Evolutionary conservation across 1,284 basidiomycete species (phyloP).

Genomic region (Schizophyllum commune): DNA sequence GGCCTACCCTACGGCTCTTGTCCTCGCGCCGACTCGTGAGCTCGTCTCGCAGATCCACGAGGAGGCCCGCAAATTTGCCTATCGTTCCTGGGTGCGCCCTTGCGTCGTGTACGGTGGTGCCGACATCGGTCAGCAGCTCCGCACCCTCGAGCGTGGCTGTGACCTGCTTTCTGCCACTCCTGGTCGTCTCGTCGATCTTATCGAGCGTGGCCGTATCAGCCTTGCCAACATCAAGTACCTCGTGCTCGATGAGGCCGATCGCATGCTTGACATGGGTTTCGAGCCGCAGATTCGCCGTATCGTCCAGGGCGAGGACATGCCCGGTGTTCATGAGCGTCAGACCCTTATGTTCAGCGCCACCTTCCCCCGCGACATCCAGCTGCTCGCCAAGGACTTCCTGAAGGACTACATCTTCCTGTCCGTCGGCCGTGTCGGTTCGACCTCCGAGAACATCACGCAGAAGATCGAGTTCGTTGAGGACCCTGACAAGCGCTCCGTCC

Average conservation of each 20-base stretch:
- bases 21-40: slow-evolving; percentile 97
- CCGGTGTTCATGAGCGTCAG: slow-evolving; percentile 85
- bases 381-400: slow-evolving; percentile 93
- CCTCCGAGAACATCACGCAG: slow-evolving; percentile 99
- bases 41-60: slow-evolving; percentile 99
- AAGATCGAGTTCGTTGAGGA: slow-evolving; percentile 99
- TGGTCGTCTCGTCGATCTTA: slow-evolving; percentile 96
- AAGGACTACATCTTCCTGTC: slow-evolving; percentile 98
- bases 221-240: slow-evolving; percentile 96
- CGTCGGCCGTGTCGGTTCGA: slow-evolving; percentile 96
- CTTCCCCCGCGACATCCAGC: slow-evolving; percentile 98
- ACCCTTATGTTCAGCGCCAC: slow-evolving; percentile 99
- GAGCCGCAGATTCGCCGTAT: slow-evolving; percentile 99
- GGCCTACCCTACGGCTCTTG: slow-evolving; percentile 92
- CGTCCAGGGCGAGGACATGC: slow-evolving; percentile 98
- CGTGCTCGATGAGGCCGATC: slow-evolving; percentile 98
- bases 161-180: slow-evolving; percentile 98
- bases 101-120: slow-evolving; percentile 99
- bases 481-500: slow-evolving; percentile 91
- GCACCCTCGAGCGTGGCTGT: slow-evolving; percentile 93
- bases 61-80: slow-evolving; percentile 98
- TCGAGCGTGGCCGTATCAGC: slow-evolving; percentile 96
- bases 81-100: slow-evolving; percentile 98
- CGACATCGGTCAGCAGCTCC: slow-evolving; percentile 93
- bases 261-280: slow-evolving; percentile 99